Base-by-base conservation (phyloP, 1,284 basidiomycete genomes). In the Ceratobasidium sp. region DNA sequence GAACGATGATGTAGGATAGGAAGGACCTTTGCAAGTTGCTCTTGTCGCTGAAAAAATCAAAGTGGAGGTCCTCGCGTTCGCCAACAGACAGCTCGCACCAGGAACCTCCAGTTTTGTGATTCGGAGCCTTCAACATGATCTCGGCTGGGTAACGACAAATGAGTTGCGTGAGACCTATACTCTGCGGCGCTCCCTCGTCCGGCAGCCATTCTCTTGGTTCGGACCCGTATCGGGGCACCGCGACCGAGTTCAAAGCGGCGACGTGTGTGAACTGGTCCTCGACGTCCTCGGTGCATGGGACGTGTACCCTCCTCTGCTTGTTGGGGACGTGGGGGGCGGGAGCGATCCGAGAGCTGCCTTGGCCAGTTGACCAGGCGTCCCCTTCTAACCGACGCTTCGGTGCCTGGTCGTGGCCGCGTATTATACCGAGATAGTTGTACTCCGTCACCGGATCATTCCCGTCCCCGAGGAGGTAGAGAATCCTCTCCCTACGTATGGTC, bases 91-190 rank as follows among this genome's bases (percentile, higher is more conserved):
- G 67, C 13, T 26, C 6, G 39, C 67, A 69, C 67, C 67, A 69
- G 5, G 67, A 69, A 10, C 18, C 18, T 2, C 26, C 26, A n/a
- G 51, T 20, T 12, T 33, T 58, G 13, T 26, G 55, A 26, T 58
- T 58, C 15, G 70, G 70, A 18, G 70, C 70, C 70, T 72, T 72
- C n/a, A 15, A n/a, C 13, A 72, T 46, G 9, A 72, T 72, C 42
- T 72, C 56, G 12, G 49, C 33, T 5, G 70, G 70, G 56, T 72
- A 72, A 42, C 42, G 49, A 44, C 20, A 39, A 12, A 72, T 20
- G n/a, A 72, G 13, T 4, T 61, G 10, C 9, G 56, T 60, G n/a
- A 72, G 70, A 33, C 33, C 33, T 33, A 33, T 33, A 33, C 33
- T 33, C 33, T 33, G 33, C 33, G 33, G 33, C 23, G 13, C 33